Percentiles rank a stretch among this genome's conserved stretches.
These are phyloP conservation scores for Amanita rimosa DNA, from an alignment of 768 basidiomycete species.

Conservation along the genomic window DNA sequence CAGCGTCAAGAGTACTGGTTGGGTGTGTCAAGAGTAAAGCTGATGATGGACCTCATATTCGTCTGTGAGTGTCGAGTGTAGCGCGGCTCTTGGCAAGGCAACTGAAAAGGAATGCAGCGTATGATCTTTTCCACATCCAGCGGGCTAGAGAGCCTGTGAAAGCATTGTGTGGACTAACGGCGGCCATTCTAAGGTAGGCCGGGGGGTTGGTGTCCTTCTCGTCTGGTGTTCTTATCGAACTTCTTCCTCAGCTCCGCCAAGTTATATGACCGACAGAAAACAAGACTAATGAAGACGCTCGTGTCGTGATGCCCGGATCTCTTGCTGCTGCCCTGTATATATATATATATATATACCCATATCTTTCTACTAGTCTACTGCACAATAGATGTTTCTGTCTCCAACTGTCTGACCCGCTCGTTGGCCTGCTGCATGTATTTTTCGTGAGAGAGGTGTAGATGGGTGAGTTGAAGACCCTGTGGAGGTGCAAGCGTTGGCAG, in stretches of 20 bases:
- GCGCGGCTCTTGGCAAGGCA: not conserved
- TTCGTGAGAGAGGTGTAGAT: constrained; percentile 56
- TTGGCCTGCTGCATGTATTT: constrained; percentile 56
- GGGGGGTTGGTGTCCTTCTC: constrained; percentile 1
- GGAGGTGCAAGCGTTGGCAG: constrained; percentile 4
- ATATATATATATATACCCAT: not conserved
- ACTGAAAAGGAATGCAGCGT: constrained; percentile 36
- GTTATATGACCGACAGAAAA: constrained; percentile 64
- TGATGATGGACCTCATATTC: constrained; percentile 79
- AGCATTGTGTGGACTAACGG: constrained; percentile 53
- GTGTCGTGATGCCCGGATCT: constrained; percentile 6
- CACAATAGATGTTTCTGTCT: constrained; percentile 29
- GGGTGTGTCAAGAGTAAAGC: constrained; percentile 54
- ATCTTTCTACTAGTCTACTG: not conserved
- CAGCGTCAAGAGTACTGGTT: constrained; percentile 71
- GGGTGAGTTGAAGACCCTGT: constrained; percentile 63
- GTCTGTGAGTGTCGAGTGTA: constrained; percentile 49
- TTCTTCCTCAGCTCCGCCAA: constrained; percentile 46
- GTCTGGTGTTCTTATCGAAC: constrained; percentile 5
- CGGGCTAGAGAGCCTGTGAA: constrained; percentile 50
- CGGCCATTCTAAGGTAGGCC: constrained; percentile 64
- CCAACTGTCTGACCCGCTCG: constrained; percentile 38
- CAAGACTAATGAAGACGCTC: constrained; percentile 35
- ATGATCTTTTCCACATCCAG: constrained; percentile 65
- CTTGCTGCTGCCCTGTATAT: not conserved